Evolutionary conservation across 148 eudicot species (phyloP).

Genomic region (Fagopyrum tataricum): DNA sequence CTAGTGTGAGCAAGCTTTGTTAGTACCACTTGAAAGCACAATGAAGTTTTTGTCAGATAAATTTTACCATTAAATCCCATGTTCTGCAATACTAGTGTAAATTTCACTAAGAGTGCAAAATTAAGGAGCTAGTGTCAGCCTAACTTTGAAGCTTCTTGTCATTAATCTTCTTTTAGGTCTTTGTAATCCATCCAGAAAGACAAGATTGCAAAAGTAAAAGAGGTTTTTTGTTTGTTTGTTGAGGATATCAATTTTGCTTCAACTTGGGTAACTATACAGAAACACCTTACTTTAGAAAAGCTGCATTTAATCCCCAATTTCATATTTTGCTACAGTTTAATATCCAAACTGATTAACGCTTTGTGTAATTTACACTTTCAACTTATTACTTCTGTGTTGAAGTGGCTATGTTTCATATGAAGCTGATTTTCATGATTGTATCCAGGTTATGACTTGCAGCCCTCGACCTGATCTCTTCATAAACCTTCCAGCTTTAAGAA

Average conservation of each 20-base stretch:
- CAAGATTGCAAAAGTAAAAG: background rate
- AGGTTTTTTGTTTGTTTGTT: background rate
- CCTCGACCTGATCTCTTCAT: slow-evolving; percentile 71
- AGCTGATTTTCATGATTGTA: slow-evolving; percentile 1
- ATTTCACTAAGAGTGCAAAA: no score
- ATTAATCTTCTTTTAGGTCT: no score
- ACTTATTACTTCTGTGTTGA: background rate
- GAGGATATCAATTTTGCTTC: background rate
- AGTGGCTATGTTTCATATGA: background rate
- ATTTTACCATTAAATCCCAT: no score
- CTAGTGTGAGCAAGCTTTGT: no score
- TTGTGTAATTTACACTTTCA: background rate
- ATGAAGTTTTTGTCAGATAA: no score
- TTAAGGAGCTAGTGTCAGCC: no score
- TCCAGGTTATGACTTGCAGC: slow-evolving; percentile 86
- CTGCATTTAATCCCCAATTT: background rate
- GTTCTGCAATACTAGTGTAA: no score
- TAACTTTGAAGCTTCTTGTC: no score
- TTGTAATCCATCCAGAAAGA: no score
- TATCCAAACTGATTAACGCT: background rate
- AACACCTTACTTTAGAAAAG: background rate
- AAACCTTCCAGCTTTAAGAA: slow-evolving; percentile 87
- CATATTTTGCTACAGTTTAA: background rate
- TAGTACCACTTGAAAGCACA: no score
- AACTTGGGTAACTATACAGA: background rate